phyloP scores from a whole-genome alignment of 352 stramenopile genomes.

The Phytophthora sansomeana region DNA sequence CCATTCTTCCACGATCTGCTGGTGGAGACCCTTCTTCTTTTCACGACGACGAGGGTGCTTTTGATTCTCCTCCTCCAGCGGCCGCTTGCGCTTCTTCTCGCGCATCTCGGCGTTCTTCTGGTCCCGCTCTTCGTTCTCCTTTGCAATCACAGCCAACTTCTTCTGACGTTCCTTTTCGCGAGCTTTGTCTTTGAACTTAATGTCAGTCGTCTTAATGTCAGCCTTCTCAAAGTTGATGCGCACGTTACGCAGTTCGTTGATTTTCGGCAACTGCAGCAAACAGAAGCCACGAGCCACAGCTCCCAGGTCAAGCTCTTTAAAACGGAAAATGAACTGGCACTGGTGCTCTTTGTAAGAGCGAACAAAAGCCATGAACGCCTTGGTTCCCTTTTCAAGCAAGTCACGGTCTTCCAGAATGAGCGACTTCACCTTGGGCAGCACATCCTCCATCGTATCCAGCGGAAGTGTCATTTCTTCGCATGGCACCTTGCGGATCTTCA shows the following conservation, averaged over 20 bases:
- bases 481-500: slow-evolving; percentile 95
- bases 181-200: slow-evolving; percentile 96
- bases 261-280: slow-evolving; percentile 85
- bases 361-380: slow-evolving; percentile 99
- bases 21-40: slow-evolving; percentile 97
- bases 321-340: slow-evolving; percentile 98
- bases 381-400: slow-evolving; percentile 98
- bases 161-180: slow-evolving; percentile 97
- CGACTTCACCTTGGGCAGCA: slow-evolving; percentile 92
- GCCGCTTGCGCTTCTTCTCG: slow-evolving; percentile 68
- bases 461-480: slow-evolving; percentile 81
- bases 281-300: slow-evolving; percentile 89
- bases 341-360: slow-evolving; percentile 99
- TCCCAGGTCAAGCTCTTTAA: slow-evolving; percentile 97
- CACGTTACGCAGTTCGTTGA: slow-evolving; percentile 86
- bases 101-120: slow-evolving; percentile 58
- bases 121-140: slow-evolving; percentile 76
- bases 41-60: slow-evolving; percentile 85
- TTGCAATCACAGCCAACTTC: slow-evolving; percentile 84
- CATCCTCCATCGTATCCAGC: slow-evolving; percentile 71
- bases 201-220: slow-evolving; percentile 92
- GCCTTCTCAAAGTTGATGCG: slow-evolving; percentile 88
- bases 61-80: slow-evolving; percentile 60
- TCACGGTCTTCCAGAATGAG: slow-evolving; percentile 95
- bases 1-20: slow-evolving; percentile 99